These are phyloP conservation scores for Asterophora parasitica DNA, from an alignment of 768 basidiomycete species.

Conservation along the genomic window DNA sequence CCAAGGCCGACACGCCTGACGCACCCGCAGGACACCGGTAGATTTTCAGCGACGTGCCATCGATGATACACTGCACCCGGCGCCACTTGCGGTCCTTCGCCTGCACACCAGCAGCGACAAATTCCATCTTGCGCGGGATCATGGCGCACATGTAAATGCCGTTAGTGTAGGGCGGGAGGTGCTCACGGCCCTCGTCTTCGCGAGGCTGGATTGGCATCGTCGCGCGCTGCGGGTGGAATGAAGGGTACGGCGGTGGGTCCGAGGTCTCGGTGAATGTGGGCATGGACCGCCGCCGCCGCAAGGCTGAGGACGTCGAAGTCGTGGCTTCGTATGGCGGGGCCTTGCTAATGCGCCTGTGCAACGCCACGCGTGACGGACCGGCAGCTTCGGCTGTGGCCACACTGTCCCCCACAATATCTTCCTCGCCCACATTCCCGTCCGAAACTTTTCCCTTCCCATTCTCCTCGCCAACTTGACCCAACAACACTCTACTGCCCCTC, in stretches of 20 bases:
- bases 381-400: constrained; percentile 6
- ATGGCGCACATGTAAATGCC: constrained; percentile 72
- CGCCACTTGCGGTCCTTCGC: constrained; percentile 92
- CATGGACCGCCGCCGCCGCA: constrained; percentile 65
- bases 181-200: constrained; percentile 84
- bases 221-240: constrained; percentile 23
- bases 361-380: neutral
- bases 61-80: constrained; percentile 79
- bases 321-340: constrained; percentile 30
- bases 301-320: constrained; percentile 18
- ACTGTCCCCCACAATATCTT: constrained; percentile 21
- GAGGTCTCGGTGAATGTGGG: constrained; percentile 57
- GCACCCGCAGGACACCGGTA: constrained; percentile 48
- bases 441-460: constrained; percentile 1
- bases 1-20: constrained; percentile 48
- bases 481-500: neutral
- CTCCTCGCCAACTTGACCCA: neutral
- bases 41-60: constrained; percentile 85
- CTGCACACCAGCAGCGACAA: constrained; percentile 76
- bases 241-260: constrained; percentile 67
- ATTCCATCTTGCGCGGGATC: constrained; percentile 93
- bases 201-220: constrained; percentile 35
- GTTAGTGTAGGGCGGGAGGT: constrained; percentile 79
- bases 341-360: constrained; percentile 25
- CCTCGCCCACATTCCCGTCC: constrained; percentile 6